Evolutionary conservation across 1,139 yeast species (phyloP), one percentile per base, ranked within the genome.

Genomic region (Blastobotrys malaysiensis): DNA sequence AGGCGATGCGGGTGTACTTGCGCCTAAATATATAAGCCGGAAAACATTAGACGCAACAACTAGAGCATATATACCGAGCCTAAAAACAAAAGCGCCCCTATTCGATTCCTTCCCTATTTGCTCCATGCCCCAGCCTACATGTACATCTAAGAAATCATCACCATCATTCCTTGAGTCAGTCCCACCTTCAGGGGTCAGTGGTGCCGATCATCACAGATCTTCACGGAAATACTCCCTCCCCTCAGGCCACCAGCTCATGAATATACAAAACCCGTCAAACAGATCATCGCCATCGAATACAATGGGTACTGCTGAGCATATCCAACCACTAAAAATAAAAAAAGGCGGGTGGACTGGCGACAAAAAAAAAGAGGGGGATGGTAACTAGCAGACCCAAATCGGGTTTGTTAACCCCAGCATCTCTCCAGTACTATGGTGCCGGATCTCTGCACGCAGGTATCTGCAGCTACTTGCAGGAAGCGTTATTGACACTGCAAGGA

Each of bases 381-480:
- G 39, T 26, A n/a, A n/a, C n/a, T n/a, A n/a, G n/a, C n/a, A 16
- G 11, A 45, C 24, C 46, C 47, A 49, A 16, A 50, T 43, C 13
- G 52, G 52, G 39, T 50, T 50, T 7, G 52, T 24, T 22, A 50
- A 27, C 6, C 49, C 52, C 31, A 50, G 46, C 52, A 50, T 50
- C 5, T 48, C 45, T n/a, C 46, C 22, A 11, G 31, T 19, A 9
- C 43, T 13, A 9, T 9, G n/a, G 22, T 22, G 9, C 14, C 49
- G 45, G 6, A 50, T 14, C 19, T 50, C 52, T 22, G 46, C 39
- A 27, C 52, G 44, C 43, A 46, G 39, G 39, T 31, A 31, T 31
- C 14, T 31, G 39, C 39, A 31, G 14, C 39, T 16, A 31, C 16
- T 31, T 31, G 39, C 39, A 31, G 39, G 39, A 31, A 31, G 39